Percentiles rank a stretch among this genome's conserved stretches.
phyloP scores from a whole-genome alignment of 495 filamentous ascomycete species.

The Neurospora sp. region DNA sequence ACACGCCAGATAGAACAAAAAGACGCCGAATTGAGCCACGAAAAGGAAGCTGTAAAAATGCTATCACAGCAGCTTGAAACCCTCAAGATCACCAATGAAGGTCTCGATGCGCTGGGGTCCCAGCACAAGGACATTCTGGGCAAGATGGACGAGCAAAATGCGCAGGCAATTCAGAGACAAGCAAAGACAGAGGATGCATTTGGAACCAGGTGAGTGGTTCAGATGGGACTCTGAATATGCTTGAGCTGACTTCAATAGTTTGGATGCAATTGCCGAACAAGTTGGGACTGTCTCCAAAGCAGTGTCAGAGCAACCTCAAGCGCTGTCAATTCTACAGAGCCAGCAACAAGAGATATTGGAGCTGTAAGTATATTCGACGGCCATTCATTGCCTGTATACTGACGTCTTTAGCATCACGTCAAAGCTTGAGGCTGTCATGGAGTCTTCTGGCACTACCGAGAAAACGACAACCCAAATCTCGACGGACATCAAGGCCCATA shows the following conservation, averaged over 20 bases:
- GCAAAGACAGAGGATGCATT: constrained; percentile 3
- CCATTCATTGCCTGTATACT: neutral
- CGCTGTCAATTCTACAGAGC: constrained; percentile 1
- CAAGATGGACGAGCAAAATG: constrained; percentile 16
- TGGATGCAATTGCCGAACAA: constrained; percentile 5
- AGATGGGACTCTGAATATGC: neutral
- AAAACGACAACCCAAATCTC: constrained; percentile 6
- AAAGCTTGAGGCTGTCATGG: constrained; percentile 10
- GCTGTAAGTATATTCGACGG: neutral
- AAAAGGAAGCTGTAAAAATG: constrained; percentile 12
- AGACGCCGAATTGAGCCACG: constrained; percentile 18
- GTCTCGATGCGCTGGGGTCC: constrained; percentile 15
- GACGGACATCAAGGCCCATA: constrained; percentile 6
- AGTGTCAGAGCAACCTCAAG: constrained; percentile 3
- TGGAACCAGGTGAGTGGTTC: constrained; percentile 1
- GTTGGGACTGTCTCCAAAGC: constrained; percentile 4
- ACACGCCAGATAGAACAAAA: constrained; percentile 17
- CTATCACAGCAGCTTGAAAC: constrained; percentile 20
- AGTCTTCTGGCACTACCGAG: neutral
- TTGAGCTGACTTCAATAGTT: neutral
- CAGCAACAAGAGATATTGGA: constrained; percentile 1
- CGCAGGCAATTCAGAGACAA: constrained; percentile 2
- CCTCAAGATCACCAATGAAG: constrained; percentile 16
- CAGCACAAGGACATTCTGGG: constrained; percentile 24
- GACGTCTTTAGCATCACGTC: constrained; percentile 6